These are phyloP conservation scores for Mycena epipterygia DNA, from an alignment of 768 basidiomycete species.

Conservation along the genomic window DNA sequence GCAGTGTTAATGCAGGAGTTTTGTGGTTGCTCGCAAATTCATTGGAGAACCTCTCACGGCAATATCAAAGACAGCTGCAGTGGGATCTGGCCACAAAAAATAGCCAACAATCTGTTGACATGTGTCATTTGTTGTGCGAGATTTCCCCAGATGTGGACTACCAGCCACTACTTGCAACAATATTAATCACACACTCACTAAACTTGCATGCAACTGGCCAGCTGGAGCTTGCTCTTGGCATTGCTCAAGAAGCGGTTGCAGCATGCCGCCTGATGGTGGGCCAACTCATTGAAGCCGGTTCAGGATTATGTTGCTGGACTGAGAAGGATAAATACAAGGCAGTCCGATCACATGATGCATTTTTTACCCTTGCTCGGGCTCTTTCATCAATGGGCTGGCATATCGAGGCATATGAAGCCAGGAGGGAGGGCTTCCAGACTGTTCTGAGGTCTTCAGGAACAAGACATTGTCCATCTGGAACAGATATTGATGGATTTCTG, in stretches of 20 bases:
- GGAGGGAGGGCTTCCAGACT: background rate
- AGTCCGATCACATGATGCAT: background rate
- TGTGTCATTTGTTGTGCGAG: background rate
- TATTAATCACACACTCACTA: background rate
- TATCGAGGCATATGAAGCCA: conserved; percentile 5
- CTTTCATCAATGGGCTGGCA: background rate
- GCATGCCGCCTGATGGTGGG: background rate
- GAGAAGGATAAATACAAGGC: background rate
- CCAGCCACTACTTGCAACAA: too few relatives aligned
- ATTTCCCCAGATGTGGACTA: background rate
- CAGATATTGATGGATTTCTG: background rate
- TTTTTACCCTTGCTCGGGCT: background rate
- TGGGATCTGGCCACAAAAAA: background rate
- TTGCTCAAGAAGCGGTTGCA: conserved; percentile 5
- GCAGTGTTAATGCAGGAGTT: background rate
- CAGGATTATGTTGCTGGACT: background rate
- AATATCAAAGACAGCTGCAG: background rate
- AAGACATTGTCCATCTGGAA: background rate
- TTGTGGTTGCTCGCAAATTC: background rate
- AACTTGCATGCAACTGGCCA: background rate
- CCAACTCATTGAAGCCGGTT: background rate
- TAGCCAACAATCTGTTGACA: background rate
- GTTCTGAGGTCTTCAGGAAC: background rate
- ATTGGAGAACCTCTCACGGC: background rate
- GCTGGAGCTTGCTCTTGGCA: background rate